Conservation (phyloP, 257 asterid species). For the Salvia rosmarinus region DNA sequence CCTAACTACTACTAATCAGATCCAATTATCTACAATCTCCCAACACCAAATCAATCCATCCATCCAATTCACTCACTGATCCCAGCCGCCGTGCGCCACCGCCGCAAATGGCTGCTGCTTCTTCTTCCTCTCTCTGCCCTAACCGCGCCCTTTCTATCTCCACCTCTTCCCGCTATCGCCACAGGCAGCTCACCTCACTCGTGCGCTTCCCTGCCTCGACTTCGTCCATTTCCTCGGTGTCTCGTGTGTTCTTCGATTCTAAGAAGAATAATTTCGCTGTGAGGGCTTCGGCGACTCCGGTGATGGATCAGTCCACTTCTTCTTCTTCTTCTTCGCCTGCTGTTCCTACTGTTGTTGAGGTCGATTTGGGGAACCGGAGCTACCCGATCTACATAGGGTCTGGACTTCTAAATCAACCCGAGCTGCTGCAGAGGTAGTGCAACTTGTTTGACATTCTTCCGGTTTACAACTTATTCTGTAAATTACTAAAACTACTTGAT, state of each 20-base stretch:
- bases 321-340: conserved; percentile 50
- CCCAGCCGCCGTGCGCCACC: conserved; percentile 35
- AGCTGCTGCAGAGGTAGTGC: conserved; percentile 79
- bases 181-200: conserved; percentile 37
- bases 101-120: conserved; percentile 44
- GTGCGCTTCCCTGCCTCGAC: conserved; percentile 49
- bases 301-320: conserved; percentile 60
- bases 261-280: conserved; percentile 28
- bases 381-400: conserved; percentile 96
- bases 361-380: conserved; percentile 93
- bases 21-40: conserved; percentile 18
- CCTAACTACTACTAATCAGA: conserved; percentile 26
- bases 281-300: conserved; percentile 61
- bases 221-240: conserved; percentile 33
- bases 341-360: conserved; percentile 69
- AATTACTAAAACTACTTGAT: not conserved
- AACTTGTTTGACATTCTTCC: not conserved
- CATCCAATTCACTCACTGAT: not conserved
- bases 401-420: conserved; percentile 80
- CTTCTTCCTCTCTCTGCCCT: conserved; percentile 62
- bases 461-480: not conserved
- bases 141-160: conserved; percentile 42
- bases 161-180: conserved; percentile 38
- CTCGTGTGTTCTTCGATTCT: conserved; percentile 35
- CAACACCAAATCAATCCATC: not conserved